phyloP scores from a whole-genome alignment of 2,329 filamentous ascomycete genomes.

The Penicillium sp. region DNA sequence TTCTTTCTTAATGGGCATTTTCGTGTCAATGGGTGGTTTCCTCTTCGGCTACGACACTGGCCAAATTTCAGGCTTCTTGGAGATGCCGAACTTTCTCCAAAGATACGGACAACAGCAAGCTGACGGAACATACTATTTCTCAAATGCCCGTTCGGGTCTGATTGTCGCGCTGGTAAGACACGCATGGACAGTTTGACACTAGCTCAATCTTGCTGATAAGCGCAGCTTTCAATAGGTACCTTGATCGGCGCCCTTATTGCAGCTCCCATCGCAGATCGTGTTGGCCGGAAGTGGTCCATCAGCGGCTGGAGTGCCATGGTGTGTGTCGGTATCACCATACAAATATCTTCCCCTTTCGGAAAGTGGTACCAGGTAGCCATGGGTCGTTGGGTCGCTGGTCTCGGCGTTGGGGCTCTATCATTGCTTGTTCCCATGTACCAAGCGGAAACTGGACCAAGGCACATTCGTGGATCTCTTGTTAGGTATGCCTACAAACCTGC shows the following conservation, averaged over 20 bases:
- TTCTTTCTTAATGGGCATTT: constrained; percentile 27
- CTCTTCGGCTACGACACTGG: constrained; percentile 39
- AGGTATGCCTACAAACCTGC: too few relatives aligned
- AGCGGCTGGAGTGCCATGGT: constrained; percentile 33
- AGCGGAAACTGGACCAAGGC: constrained; percentile 38
- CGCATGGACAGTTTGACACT: background rate
- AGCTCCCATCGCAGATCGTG: constrained; percentile 35
- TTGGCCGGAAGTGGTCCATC: constrained; percentile 38
- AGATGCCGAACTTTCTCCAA: constrained; percentile 35
- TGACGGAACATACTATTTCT: constrained; percentile 31
- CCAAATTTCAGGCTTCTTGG: constrained; percentile 39
- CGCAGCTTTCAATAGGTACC: constrained; percentile 37
- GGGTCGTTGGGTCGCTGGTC: constrained; percentile 37
- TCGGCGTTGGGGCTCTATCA: constrained; percentile 38
- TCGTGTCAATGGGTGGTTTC: constrained; percentile 42
- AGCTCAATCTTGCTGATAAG: background rate
- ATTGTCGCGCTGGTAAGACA: constrained; percentile 38
- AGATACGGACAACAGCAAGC: constrained; percentile 29
- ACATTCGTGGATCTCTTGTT: constrained; percentile 40
- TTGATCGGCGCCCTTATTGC: constrained; percentile 35
- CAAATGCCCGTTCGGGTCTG: constrained; percentile 35
- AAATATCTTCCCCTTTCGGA: constrained; percentile 32
- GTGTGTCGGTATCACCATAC: constrained; percentile 35
- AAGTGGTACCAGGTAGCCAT: constrained; percentile 38
- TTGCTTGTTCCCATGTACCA: constrained; percentile 41